Conservation (phyloP, 2,329 filamentous ascomycete genomes). For the Colletotrichum ledebouriae region DNA sequence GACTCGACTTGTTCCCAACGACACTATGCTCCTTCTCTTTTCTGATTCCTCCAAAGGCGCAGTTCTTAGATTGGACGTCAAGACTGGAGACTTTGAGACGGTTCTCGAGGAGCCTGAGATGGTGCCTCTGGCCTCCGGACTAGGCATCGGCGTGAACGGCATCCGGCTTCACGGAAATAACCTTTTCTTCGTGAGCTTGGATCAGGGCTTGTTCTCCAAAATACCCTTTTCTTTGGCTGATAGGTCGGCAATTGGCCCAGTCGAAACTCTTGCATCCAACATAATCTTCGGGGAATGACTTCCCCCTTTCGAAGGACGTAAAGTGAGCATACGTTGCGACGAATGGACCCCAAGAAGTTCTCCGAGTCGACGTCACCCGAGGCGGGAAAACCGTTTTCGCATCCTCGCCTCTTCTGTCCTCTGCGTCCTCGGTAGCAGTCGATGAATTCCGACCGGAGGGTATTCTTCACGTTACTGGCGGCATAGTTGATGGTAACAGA, state of each 20-base stretch:
- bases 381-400: not conserved
- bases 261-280: constrained; percentile 12
- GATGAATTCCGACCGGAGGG: not conserved
- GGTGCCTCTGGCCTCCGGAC: constrained; percentile 3
- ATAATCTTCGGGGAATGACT: constrained; percentile 34
- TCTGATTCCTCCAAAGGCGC: constrained; percentile 44
- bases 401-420: not conserved
- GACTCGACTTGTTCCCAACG: constrained; percentile 35
- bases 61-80: constrained; percentile 41
- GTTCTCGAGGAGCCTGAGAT: constrained; percentile 40
- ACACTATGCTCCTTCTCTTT: constrained; percentile 43
- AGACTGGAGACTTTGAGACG: constrained; percentile 39
- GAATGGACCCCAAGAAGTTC: constrained; percentile 22
- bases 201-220: constrained; percentile 19
- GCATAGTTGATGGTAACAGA: not conserved
- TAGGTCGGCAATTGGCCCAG: not conserved
- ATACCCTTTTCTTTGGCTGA: constrained; percentile 10
- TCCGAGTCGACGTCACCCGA: not conserved
- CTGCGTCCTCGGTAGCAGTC: constrained; percentile 7
- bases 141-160: constrained; percentile 20
- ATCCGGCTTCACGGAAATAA: constrained; percentile 4
- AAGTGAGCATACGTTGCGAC: constrained; percentile 20
- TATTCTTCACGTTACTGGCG: not conserved
- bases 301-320: constrained; percentile 23
- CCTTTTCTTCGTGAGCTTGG: constrained; percentile 31